These are phyloP conservation scores for Boletellus sp. DNA, from an alignment of 768 basidiomycete species.

Conservation along the genomic window DNA sequence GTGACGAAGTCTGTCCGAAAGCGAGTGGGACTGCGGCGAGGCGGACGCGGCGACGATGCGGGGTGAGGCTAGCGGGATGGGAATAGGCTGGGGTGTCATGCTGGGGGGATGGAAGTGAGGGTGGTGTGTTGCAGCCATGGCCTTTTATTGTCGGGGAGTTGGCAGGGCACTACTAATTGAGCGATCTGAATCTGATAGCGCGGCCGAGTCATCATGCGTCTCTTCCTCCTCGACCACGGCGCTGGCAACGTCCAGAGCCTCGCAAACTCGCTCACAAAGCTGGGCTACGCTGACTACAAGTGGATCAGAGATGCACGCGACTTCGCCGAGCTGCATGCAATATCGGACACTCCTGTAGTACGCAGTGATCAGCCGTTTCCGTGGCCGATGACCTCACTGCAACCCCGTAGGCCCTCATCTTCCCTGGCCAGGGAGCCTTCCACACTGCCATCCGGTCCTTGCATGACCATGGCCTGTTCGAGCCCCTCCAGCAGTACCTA, in stretches of 20 bases:
- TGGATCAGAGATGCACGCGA: conserved; percentile 85
- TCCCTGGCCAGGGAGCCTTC: conserved; percentile 96
- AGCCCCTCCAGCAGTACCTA: conserved; percentile 81
- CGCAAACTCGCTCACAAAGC: conserved; percentile 81
- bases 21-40: conserved; percentile 45
- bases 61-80: conserved; percentile 34
- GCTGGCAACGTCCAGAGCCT: conserved; percentile 93
- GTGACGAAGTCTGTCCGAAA: conserved; percentile 47
- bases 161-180: not conserved
- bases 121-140: conserved; percentile 9
- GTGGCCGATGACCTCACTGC: conserved; percentile 8
- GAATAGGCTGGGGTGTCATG: conserved; percentile 48
- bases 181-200: not conserved
- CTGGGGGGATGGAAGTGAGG: conserved; percentile 13
- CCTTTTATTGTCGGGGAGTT: conserved; percentile 12
- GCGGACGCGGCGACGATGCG: conserved; percentile 45
- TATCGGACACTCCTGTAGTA: conserved; percentile 53
- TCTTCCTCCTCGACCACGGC: conserved; percentile 95
- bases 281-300: conserved; percentile 76
- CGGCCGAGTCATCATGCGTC: conserved; percentile 36
- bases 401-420: conserved; percentile 76
- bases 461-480: conserved; percentile 63
- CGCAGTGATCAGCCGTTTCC: conserved; percentile 31
- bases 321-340: conserved; percentile 51
- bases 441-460: conserved; percentile 83